These are phyloP conservation scores for Aspergillus hiratsukae DNA, from an alignment of 2,329 filamentous ascomycete genomes.

Conservation along the genomic window DNA sequence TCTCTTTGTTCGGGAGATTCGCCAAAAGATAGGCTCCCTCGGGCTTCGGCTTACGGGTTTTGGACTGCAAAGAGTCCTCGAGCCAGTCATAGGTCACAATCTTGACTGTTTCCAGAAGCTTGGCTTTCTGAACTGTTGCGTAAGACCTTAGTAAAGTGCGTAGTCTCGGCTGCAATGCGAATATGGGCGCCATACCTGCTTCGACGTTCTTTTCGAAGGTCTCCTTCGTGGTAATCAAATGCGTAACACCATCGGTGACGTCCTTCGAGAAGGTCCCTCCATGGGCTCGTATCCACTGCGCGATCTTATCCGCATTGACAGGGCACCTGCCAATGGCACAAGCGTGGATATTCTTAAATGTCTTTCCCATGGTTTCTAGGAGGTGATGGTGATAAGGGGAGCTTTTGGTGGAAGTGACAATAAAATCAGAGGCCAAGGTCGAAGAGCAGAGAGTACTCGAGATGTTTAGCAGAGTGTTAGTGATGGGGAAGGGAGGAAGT, in stretches of 20 bases:
- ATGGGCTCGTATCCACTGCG: constrained; percentile 60
- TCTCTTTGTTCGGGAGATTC: constrained; percentile 30
- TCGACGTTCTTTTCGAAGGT: constrained; percentile 53
- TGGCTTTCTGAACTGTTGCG: constrained; percentile 38
- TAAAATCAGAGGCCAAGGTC: background rate
- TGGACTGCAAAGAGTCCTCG: constrained; percentile 38
- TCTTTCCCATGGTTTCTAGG: constrained; percentile 30
- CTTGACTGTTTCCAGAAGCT: constrained; percentile 32
- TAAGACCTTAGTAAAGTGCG: constrained; percentile 22
- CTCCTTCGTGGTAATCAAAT: constrained; percentile 63
- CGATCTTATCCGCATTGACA: constrained; percentile 53
- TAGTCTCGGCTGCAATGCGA: background rate
- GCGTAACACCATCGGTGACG: constrained; percentile 59
- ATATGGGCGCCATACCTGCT: constrained; percentile 28
- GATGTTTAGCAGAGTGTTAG: background rate
- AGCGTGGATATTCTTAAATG: constrained; percentile 53
- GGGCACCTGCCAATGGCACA: constrained; percentile 57
- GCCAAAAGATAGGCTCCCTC: constrained; percentile 35
- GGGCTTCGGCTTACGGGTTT: constrained; percentile 29
- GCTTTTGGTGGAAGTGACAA: background rate
- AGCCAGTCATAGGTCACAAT: constrained; percentile 48
- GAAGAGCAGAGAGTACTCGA: background rate
- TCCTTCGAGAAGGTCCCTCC: constrained; percentile 55
- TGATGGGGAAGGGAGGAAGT: background rate
- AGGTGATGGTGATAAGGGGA: constrained; percentile 1